These are phyloP conservation scores for Chrysosporium queenslandicum DNA, from an alignment of 2,329 filamentous ascomycete genomes.

Conservation along the genomic window DNA sequence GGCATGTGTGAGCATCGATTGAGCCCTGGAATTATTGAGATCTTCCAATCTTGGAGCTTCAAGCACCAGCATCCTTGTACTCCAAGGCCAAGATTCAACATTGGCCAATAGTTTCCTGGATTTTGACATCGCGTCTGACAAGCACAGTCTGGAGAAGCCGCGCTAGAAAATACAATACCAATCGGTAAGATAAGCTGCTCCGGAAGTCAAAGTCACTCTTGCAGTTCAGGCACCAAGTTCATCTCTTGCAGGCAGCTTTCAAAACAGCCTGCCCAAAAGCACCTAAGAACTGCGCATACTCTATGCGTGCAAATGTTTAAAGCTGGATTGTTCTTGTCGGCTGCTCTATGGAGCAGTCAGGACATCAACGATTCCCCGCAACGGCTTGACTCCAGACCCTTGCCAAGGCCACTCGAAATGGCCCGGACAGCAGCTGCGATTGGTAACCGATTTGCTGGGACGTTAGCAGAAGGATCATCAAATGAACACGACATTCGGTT, in stretches of 20 bases:
- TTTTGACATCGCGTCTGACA: neutral
- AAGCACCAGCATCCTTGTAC: too few relatives aligned
- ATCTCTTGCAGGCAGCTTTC: too few relatives aligned
- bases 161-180: conserved; percentile 1
- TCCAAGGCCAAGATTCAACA: neutral
- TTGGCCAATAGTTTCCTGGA: neutral
- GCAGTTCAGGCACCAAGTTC: too few relatives aligned
- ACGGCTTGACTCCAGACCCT: neutral
- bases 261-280: too few relatives aligned
- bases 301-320: too few relatives aligned
- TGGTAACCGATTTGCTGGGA: conserved; percentile 1
- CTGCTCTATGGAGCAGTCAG: neutral
- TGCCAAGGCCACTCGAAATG: neutral
- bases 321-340: neutral
- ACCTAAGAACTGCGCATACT: too few relatives aligned
- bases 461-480: neutral
- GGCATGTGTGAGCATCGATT: too few relatives aligned
- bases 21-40: too few relatives aligned
- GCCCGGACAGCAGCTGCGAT: neutral
- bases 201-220: too few relatives aligned
- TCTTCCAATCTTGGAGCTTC: too few relatives aligned
- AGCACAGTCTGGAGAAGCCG: too few relatives aligned
- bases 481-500: neutral
- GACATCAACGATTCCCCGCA: neutral
- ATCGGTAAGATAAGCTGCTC: conserved; percentile 3